phyloP scores from a whole-genome alignment of 805 yeast genomes.

The Barnettozyma wickerhamii region DNA sequence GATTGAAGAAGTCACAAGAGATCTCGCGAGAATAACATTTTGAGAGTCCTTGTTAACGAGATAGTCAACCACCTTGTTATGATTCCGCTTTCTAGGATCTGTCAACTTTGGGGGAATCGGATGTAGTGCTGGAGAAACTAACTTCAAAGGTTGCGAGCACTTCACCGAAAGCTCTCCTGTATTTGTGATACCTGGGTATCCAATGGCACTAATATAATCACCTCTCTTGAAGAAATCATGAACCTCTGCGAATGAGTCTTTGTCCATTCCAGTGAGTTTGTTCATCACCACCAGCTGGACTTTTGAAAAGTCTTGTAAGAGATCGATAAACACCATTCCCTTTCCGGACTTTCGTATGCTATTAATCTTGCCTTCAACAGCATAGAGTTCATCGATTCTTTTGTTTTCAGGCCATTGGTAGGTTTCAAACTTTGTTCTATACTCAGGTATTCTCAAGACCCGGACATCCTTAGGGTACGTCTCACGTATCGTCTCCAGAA shows the following conservation, averaged over 20 bases:
- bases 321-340: conserved; percentile 64
- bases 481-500: conserved; percentile 15
- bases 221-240: conserved; percentile 53
- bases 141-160: conserved; percentile 40
- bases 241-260: conserved; percentile 37
- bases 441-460: conserved; percentile 34
- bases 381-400: conserved; percentile 21
- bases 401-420: conserved; percentile 21
- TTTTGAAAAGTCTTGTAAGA: conserved; percentile 52
- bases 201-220: conserved; percentile 63
- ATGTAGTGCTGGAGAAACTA: conserved; percentile 66
- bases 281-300: conserved; percentile 63
- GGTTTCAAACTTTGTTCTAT: conserved; percentile 28
- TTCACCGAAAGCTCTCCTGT: conserved; percentile 77
- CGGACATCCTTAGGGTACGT: background rate
- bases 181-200: conserved; percentile 71
- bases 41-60: conserved; percentile 52
- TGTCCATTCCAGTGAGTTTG: conserved; percentile 38
- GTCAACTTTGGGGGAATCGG: conserved; percentile 63
- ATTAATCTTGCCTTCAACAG: conserved; percentile 50
- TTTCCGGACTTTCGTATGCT: conserved; percentile 63
- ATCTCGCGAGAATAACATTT: conserved; percentile 45
- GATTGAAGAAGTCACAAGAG: conserved; percentile 49
- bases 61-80: conserved; percentile 71
- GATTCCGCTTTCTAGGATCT: conserved; percentile 52